Percentiles rank a stretch among this genome's conserved stretches.
These are phyloP conservation scores for Globisporangium recalcitrans DNA, from an alignment of 352 stramenopile genomes.

Conservation along the genomic window DNA sequence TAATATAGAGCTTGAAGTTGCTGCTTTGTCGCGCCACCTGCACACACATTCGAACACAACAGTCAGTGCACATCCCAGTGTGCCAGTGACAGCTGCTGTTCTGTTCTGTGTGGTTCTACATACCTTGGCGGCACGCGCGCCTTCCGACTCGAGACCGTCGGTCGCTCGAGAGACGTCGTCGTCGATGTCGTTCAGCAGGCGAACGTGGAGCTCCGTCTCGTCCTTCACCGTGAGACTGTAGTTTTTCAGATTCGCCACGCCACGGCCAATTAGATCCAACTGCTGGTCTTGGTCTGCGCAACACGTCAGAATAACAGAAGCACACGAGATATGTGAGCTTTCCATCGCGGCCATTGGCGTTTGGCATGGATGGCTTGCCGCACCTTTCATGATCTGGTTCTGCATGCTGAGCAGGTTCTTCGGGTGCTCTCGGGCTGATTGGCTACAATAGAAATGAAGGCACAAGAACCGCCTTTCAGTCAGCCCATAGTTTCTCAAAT, in stretches of 20 bases:
- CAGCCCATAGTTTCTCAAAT: background rate
- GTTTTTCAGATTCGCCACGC: constrained; percentile 80
- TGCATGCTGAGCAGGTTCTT: constrained; percentile 74
- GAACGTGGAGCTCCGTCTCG: constrained; percentile 86
- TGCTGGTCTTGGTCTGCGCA: constrained; percentile 81
- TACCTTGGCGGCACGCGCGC: constrained; percentile 65
- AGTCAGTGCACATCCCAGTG: background rate
- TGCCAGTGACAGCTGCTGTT: background rate
- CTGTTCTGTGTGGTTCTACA: background rate
- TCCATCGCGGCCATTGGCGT: background rate
- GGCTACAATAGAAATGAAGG: constrained; percentile 7
- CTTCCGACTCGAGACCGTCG: constrained; percentile 80
- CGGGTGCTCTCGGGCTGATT: constrained; percentile 30
- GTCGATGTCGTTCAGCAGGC: constrained; percentile 87
- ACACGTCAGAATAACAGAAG: background rate
- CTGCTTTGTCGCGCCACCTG: constrained; percentile 92
- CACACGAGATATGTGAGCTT: background rate
- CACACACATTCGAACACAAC: constrained; percentile 6
- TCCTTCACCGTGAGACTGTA: constrained; percentile 87
- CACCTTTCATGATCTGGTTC: constrained; percentile 88
- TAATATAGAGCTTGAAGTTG: constrained; percentile 92
- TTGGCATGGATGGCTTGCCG: background rate
- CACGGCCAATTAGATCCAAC: constrained; percentile 75
- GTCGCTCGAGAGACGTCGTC: constrained; percentile 80
- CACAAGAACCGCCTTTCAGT: background rate